Evolutionary conservation across 495 filamentous ascomycete species (phyloP).

Genomic region (Lophium mytilinum): DNA sequence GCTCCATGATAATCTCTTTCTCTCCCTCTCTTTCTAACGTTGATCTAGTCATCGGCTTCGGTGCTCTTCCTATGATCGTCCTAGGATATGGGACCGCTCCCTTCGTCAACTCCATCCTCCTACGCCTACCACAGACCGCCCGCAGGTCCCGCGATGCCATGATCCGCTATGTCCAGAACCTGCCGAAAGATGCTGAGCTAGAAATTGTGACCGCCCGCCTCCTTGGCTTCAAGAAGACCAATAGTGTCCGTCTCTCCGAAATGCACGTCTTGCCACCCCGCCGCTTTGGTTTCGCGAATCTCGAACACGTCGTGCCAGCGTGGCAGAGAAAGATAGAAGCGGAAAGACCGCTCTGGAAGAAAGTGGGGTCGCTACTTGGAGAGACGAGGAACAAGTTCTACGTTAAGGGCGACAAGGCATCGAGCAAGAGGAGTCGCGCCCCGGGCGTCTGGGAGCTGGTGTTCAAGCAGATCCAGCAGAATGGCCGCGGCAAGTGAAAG

Average conservation of each 20-base stretch:
- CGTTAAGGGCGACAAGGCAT: constrained; percentile 1
- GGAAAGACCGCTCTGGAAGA: constrained; percentile 1
- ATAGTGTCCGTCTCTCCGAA: constrained; percentile 41
- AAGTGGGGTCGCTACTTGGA: background rate
- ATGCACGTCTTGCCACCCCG: constrained; percentile 34
- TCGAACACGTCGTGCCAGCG: constrained; percentile 30
- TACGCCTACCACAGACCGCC: constrained; percentile 23
- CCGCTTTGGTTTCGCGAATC: constrained; percentile 46
- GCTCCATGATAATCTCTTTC: background rate
- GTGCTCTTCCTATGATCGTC: constrained; percentile 58
- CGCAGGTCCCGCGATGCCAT: constrained; percentile 58
- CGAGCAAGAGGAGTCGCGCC: constrained; percentile 9
- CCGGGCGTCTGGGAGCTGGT: constrained; percentile 21
- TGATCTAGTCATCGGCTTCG: constrained; percentile 46
- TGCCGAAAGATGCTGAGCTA: constrained; percentile 55
- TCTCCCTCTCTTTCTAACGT: background rate
- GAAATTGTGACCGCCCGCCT: constrained; percentile 66
- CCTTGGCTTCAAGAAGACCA: constrained; percentile 47
- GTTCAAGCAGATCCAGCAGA: constrained; percentile 14
- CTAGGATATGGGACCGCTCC: constrained; percentile 50
- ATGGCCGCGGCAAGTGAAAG: too few relatives aligned
- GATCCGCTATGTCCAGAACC: constrained; percentile 51
- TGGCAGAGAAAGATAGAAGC: background rate
- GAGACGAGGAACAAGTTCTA: constrained; percentile 5
- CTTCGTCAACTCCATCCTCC: constrained; percentile 23